Evolutionary conservation across 2,329 filamentous ascomycete species (phyloP), one percentile per base, ranked within the genome.

Genomic region (Clarireedia homoeocarpa): DNA sequence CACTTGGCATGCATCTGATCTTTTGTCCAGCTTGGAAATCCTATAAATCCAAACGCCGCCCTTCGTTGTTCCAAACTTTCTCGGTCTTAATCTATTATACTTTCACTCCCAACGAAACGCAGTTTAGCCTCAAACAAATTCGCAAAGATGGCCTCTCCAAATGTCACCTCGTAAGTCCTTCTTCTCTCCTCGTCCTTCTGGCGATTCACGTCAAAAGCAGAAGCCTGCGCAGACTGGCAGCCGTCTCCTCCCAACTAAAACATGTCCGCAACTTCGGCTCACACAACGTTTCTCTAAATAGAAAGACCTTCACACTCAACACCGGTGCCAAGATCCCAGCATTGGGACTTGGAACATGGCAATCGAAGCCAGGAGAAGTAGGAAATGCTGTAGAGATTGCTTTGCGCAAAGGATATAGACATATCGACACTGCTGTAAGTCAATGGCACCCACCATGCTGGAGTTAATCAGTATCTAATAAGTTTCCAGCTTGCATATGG

Each of bases 341-440:
- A 64, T 72, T 91, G 62, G 88, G 87, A 59, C 78, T 91, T 47
- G 88, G 88, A 56, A 91, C 88, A 55, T 91, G 88, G 87, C 86
- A 90, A 68, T 89, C 87, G 49, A 70, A 78, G 66, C 83, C 85
- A 55, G 72, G 69, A 63, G 79, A 89, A 71, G 86, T 89, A 55
- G 77, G 80, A 63, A 73, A 80, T 53, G 89, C 89, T 54, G 88
- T 92, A 61, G 82, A 88, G 71, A 75, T 76, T 38, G 87, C 87
- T 26, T 77, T 91, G 27, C 75, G 76, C 59, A 73, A 75, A 45
- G 88, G 88, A 58, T 91, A 91, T 74, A 80, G 85, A 39, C 86
- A 89, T 73, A 86, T 90, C 69, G 85, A 88, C 73, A 89, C 86
- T 23, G 53, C 53, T 45, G 53, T 55, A 45, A 55, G 53, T 55